These are phyloP conservation scores for Paracamarosporium sp. DNA, from an alignment of 2,329 filamentous ascomycete genomes.

Conservation along the genomic window DNA sequence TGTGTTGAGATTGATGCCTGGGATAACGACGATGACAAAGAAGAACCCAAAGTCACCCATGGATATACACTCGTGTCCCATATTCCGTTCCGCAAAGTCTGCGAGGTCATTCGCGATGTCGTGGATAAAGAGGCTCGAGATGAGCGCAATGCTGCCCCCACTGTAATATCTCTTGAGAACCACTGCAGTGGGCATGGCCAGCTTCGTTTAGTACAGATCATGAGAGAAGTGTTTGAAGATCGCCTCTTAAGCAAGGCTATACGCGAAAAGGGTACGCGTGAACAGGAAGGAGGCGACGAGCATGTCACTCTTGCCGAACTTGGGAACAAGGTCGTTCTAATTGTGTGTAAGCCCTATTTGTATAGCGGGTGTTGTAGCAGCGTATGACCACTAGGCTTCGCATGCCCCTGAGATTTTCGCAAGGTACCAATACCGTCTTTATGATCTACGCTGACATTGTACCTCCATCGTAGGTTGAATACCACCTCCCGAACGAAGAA, in stretches of 20 bases:
- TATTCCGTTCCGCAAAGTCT: conserved; percentile 69
- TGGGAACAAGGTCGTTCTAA: conserved; percentile 69
- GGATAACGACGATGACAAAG: conserved; percentile 66
- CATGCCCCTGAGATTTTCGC: not conserved
- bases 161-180: conserved; percentile 72
- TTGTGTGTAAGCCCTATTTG: conserved; percentile 51
- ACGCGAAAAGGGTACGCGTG: conserved; percentile 62
- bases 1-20: conserved; percentile 79
- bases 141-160: conserved; percentile 60
- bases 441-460: not conserved
- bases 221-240: conserved; percentile 68
- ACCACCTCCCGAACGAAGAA: conserved; percentile 63
- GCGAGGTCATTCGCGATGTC: conserved; percentile 69
- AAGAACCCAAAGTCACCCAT: conserved; percentile 74
- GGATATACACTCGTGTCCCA: conserved; percentile 73
- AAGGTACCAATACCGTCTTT: too few species aligned
- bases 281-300: conserved; percentile 58
- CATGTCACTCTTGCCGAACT: conserved; percentile 67
- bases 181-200: conserved; percentile 69
- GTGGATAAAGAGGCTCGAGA: conserved; percentile 64
- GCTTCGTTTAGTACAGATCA: conserved; percentile 67
- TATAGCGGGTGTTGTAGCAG: too few species aligned
- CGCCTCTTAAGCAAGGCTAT: conserved; percentile 65
- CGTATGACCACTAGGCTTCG: too few species aligned
- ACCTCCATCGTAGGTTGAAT: conserved; percentile 51